A percentile compares a stretch with the other conserved stretches of the same genome.
phyloP scores from a whole-genome alignment of 1,284 basidiomycete species.

The Amylostereum areolatum region DNA sequence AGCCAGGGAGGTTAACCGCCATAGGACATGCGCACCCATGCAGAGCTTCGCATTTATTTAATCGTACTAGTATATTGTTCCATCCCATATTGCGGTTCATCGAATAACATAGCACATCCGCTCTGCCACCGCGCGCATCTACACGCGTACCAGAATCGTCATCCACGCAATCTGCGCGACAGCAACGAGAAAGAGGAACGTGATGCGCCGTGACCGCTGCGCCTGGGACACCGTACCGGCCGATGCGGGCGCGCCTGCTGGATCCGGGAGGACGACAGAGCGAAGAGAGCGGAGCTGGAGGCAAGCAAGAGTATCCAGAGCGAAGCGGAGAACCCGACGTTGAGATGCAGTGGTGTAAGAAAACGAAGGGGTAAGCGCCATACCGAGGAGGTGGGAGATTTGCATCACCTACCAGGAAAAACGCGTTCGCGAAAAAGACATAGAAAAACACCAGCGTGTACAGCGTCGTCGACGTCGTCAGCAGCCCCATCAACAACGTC shows the following conservation, averaged over 20 bases:
- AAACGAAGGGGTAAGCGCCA: background rate
- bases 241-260: conserved; percentile 33
- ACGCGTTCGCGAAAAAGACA: conserved; percentile 83
- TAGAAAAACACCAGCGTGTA: conserved; percentile 79
- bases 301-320: background rate
- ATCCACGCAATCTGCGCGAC: conserved; percentile 81
- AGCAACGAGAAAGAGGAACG: conserved; percentile 79
- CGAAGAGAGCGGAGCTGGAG: conserved; percentile 83
- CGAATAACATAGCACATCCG: no score
- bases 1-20: no score
- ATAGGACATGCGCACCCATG: no score
- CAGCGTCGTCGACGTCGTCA: conserved; percentile 55
- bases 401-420: conserved; percentile 77
- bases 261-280: conserved; percentile 78
- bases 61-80: no score
- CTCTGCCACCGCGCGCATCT: conserved; percentile 1
- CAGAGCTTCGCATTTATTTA: no score
- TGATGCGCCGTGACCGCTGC: conserved; percentile 77
- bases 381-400: conserved; percentile 1
- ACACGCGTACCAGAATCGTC: conserved; percentile 65
- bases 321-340: background rate
- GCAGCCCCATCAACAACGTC: conserved; percentile 57
- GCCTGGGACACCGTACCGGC: conserved; percentile 71
- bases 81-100: no score
- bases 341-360: background rate